Base-by-base conservation (phyloP, 148 eudicot genomes). In the Chenopodium formosanum region DNA sequence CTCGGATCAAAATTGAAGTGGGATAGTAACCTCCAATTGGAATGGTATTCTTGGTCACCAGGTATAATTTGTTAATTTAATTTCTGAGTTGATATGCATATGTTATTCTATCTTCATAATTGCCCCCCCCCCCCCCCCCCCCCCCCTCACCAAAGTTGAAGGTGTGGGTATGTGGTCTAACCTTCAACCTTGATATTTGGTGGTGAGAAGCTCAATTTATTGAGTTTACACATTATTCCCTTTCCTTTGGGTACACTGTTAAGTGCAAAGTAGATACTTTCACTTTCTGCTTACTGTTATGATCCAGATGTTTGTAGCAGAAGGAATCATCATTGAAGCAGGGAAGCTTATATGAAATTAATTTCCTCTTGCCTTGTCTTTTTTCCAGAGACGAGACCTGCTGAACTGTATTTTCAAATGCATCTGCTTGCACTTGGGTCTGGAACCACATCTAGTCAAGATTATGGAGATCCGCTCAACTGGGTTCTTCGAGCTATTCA, bases 31-130 rank as follows among this genome's bases (percentile, higher is more conserved):
- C 89, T 93, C 77, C 85, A 81, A 53, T 87, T 85, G 80, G 98
- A 95, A 89, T 93, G 92, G 94, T 85, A 83, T 81, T 87, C 93
- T 63, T 95, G 98, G 98, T 89, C 92, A 65, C 85, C 93, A 95
- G 98, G 98, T 95, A 79, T 77, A 79, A 73, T 62, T 82, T 80
- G n/a, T 50, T 53, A 44, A 40, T 34, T 67, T 13, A 66, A 8
- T 31, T 56, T 46, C 50, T 53, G 52, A 14, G 65, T 66, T 62
- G 25, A 16, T 0, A 44, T 80, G 27, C 31, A 16, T 0, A 27
- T 80, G 27, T 47, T 81, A 63, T 44, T 78, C 56, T 66, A 22
- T 60, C 66, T 46, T 69, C 23, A 25, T n/a, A 4, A 12, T 44
- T n/a, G 47, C 53, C 23, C 74, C 48, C 37, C 50, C 5, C 29